Conservation (phyloP, 306 rosid species). For the Arachis stenosperma region DNA sequence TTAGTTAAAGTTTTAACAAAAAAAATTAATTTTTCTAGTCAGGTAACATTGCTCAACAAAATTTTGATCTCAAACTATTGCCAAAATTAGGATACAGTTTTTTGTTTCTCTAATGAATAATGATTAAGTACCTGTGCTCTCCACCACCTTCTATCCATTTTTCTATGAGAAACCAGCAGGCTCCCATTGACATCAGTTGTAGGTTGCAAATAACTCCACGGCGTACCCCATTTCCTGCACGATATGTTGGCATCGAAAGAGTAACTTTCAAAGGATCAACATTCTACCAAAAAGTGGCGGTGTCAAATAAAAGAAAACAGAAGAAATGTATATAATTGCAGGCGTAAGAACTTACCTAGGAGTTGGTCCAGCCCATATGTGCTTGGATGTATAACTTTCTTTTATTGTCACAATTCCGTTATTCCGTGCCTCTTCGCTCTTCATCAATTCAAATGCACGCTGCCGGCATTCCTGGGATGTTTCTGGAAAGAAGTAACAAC, state of each 20-base stretch:
- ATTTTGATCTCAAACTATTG: slow-evolving; percentile 4
- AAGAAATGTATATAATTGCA: not conserved
- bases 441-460: slow-evolving; percentile 70
- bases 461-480: slow-evolving; percentile 77
- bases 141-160: slow-evolving; percentile 96
- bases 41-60: no score
- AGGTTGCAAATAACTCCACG: slow-evolving; percentile 91
- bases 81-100: slow-evolving; percentile 11
- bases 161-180: slow-evolving; percentile 72
- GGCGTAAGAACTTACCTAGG: slow-evolving; percentile 65
- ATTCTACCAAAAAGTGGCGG: not conserved
- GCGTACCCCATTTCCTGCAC: slow-evolving; percentile 82
- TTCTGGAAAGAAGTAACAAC: slow-evolving; percentile 92
- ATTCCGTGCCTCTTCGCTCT: slow-evolving; percentile 64
- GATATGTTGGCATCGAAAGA: slow-evolving; percentile 36
- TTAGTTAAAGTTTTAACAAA: no score
- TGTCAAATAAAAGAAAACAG: no score
- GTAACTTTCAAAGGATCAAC: not conserved
- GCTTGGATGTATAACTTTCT: slow-evolving; percentile 73
- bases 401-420: slow-evolving; percentile 66
- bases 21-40: no score
- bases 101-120: not conserved
- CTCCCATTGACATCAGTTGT: slow-evolving; percentile 90
- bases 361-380: slow-evolving; percentile 79
- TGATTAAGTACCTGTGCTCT: slow-evolving; percentile 72